Base-by-base conservation (phyloP, 2,329 filamentous ascomycete species). In the Rutstroemia sp. region DNA sequence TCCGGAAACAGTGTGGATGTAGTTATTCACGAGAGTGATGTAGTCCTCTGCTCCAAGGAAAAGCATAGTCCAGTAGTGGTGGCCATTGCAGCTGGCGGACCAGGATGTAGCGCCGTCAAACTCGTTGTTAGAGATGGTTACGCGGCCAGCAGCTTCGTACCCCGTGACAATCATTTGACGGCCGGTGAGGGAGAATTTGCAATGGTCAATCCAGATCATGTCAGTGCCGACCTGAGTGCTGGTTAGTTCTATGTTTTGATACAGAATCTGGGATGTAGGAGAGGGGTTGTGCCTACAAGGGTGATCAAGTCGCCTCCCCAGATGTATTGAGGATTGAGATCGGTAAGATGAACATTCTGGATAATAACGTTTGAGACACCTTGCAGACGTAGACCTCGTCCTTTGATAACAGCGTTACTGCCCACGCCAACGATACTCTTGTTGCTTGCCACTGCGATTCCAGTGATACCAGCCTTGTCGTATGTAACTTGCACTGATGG, bases 41-140 rank as follows among this genome's bases (percentile, higher is more conserved):
- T 68, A 65, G 57, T 75, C 73, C n/a, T 64, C 65, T 10, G 67
- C 65, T 8, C 69, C 73, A 47, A 68, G 64, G 61, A 76, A 69
- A 46, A 73, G 69, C 54, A 74, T 67, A 2, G 67, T 69, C 75
- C 74, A 77, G 66, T 77, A 77, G 60, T 75, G 74, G 39, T 77
- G 66, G n/a, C 65, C 66, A 57, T 77, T 72, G 62, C 75, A 77
- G 19, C 67, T 68, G 10, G 73, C 68, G 0, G 74, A 76, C 60
- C 70, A 74, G 19, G 61, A 66, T 0, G 75, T 75, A 5, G 62
- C 57, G 8, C 75, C 75, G 53, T 77, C 70, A 52, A 77, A 71
- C 42, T 73, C 72, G 61, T 69, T 74, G 69, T 77, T 77, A 4
- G 73, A 74, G 41, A 77, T 70, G 0, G 74, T 77, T 1, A 75